Evolutionary conservation across 768 basidiomycete genomes (phyloP), one percentile per base, ranked within the genome.

Genomic region (Boletus rex-veris): DNA sequence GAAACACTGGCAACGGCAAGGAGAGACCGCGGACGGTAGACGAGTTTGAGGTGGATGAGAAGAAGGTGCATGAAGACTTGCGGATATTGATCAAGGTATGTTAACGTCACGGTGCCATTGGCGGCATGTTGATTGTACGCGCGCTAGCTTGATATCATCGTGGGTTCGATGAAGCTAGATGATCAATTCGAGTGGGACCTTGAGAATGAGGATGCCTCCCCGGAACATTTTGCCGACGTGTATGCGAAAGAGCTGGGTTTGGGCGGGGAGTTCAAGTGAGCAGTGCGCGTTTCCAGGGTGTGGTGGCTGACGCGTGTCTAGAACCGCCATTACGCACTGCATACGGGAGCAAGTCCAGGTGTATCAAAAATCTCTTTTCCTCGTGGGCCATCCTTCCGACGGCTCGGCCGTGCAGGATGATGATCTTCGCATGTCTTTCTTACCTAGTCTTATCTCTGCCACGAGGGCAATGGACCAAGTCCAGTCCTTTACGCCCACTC

Each of bases 141-240:
- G 7, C 31, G 11, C 37, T 53, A 98, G 94, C 81, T 99, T 57
- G 96, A 98, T 71, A 92, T 98, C 71, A 91, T 93, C 50, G 87
- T 95, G 51, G 96, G 92, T 21, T 84, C 87, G 7, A 83, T 94
- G 75, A 94, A 95, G 70, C 80, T 99, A 21, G 90, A 92, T 52
- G 97, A 99, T 71, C 90, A 94, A 64, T 96, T 98, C 64, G 97
- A 98, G 68, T 99, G 97, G 97, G 96, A 99, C 69, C 71, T 98
- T 36, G 87, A 87, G 60, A 92, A 89, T 52, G 72, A 76, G 19
- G 77, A 80, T 43, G 87, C 90, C 4, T 88, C 87, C 0, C 95
- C 96, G 0, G 97, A 99, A 71, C 85, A 88, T 24, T 98, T 98
- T 70, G 92, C 97, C 7, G 87, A 89, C 57, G 79, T 86, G 1